Evolutionary conservation across 2,329 filamentous ascomycete species (phyloP).

Genomic region (Allantophomopsis cytisporea): DNA sequence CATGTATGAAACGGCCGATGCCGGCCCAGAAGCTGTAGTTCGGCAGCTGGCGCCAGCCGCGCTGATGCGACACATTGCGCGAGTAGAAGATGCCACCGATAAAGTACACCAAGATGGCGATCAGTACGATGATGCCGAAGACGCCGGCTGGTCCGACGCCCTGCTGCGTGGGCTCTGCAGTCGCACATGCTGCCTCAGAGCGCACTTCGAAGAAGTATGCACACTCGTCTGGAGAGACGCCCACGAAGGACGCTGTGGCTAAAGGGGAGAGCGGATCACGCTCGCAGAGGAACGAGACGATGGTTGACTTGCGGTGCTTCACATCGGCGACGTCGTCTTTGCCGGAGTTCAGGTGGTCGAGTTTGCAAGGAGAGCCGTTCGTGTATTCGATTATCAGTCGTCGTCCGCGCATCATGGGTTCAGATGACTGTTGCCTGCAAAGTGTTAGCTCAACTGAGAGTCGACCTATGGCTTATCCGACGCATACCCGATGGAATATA

Average conservation of each 20-base stretch:
- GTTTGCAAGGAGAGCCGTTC: slow-evolving; percentile 55
- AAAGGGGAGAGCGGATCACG: slow-evolving; percentile 47
- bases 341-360: slow-evolving; percentile 21
- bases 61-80: slow-evolving; percentile 82
- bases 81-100: slow-evolving; percentile 93
- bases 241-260: slow-evolving; percentile 72
- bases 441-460: slow-evolving; percentile 3
- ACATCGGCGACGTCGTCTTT: slow-evolving; percentile 21
- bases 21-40: slow-evolving; percentile 91
- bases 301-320: slow-evolving; percentile 54
- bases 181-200: slow-evolving; percentile 66
- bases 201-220: slow-evolving; percentile 92
- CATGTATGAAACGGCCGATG: slow-evolving; percentile 72
- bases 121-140: slow-evolving; percentile 73
- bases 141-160: slow-evolving; percentile 59
- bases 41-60: slow-evolving; percentile 89
- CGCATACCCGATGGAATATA: slow-evolving; percentile 64
- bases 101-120: slow-evolving; percentile 75
- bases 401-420: slow-evolving; percentile 46
- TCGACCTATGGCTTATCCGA: neutral
- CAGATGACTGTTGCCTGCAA: slow-evolving; percentile 15
- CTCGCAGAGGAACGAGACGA: slow-evolving; percentile 90
- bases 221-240: slow-evolving; percentile 74
- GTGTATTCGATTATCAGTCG: slow-evolving; percentile 69
- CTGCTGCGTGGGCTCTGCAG: slow-evolving; percentile 56